These are phyloP conservation scores for Chenopodium suecicum DNA, from an alignment of 148 eudicot species.

Conservation along the genomic window DNA sequence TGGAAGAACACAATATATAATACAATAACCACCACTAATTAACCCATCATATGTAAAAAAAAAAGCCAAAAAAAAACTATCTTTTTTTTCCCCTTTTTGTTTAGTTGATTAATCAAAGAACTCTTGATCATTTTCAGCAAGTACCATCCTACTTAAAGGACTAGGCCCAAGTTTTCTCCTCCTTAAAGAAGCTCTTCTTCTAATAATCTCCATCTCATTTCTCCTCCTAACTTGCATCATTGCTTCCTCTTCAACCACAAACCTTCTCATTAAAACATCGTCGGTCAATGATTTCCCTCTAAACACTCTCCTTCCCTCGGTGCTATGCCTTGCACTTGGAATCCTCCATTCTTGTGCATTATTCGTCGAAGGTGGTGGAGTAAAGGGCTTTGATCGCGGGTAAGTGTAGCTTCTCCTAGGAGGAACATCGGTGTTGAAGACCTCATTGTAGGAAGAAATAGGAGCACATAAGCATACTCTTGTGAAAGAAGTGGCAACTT, in stretches of 20 bases:
- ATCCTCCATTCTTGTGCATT: slow-evolving; percentile 35
- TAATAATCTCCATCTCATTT: slow-evolving; percentile 74
- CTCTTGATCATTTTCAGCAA: slow-evolving; percentile 47
- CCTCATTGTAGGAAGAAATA: slow-evolving; percentile 78
- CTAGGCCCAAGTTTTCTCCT: slow-evolving; percentile 84
- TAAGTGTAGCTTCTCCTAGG: slow-evolving; percentile 83
- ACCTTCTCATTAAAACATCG: slow-evolving; percentile 87
- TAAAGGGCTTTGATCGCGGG: slow-evolving; percentile 60
- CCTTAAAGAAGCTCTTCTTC: slow-evolving; percentile 59
- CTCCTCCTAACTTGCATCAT: slow-evolving; percentile 78
- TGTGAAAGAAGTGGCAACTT: slow-evolving; percentile 74
- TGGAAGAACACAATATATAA: background rate
- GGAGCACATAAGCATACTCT: slow-evolving; percentile 88
- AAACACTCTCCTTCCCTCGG: slow-evolving; percentile 65
- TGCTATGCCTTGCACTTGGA: slow-evolving; percentile 57
- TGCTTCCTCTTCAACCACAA: slow-evolving; percentile 87
- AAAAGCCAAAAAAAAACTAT: background rate
- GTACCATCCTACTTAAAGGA: slow-evolving; percentile 76
- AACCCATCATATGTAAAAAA: background rate
- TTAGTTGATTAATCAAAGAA: background rate
- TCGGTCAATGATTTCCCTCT: slow-evolving; percentile 85
- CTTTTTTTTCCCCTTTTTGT: background rate
- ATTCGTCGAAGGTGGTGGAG: slow-evolving; percentile 12
- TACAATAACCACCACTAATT: background rate
- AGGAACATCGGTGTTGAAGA: slow-evolving; percentile 59